Conservation (phyloP, 495 filamentous ascomycete genomes). For the Neurospora sp. region DNA sequence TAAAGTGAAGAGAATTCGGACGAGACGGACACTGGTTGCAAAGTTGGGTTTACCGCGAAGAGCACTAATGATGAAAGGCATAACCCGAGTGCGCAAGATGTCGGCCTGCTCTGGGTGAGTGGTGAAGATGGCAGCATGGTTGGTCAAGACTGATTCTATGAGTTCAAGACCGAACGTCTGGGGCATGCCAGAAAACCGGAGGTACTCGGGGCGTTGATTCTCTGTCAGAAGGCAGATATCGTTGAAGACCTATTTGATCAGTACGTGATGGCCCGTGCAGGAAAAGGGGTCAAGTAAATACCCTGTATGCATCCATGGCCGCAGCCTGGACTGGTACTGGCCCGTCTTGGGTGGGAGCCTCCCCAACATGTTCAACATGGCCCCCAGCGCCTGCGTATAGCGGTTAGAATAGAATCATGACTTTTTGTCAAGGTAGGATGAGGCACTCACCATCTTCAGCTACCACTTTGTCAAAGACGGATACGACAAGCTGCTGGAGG, state of each 20-base stretch:
- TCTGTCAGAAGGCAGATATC: constrained; percentile 86
- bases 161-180: constrained; percentile 80
- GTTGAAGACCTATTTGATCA: constrained; percentile 53
- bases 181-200: constrained; percentile 63
- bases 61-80: constrained; percentile 71
- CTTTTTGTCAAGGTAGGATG: neutral
- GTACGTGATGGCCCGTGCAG: constrained; percentile 6
- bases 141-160: constrained; percentile 78
- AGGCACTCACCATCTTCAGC: constrained; percentile 59
- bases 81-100: constrained; percentile 64
- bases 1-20: constrained; percentile 70
- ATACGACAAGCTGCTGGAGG: constrained; percentile 84
- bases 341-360: constrained; percentile 54
- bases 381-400: constrained; percentile 26
- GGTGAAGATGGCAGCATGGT: constrained; percentile 70
- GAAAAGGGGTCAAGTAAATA: constrained; percentile 16
- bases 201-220: constrained; percentile 67
- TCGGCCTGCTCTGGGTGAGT: constrained; percentile 71
- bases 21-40: constrained; percentile 68
- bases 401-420: constrained; percentile 7
- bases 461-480: constrained; percentile 84
- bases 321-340: constrained; percentile 57
- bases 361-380: constrained; percentile 43
- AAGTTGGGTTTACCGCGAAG: constrained; percentile 73
- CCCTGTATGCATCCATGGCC: constrained; percentile 76